phyloP scores from a whole-genome alignment of 306 rosid species.

The Quercus variabilis region DNA sequence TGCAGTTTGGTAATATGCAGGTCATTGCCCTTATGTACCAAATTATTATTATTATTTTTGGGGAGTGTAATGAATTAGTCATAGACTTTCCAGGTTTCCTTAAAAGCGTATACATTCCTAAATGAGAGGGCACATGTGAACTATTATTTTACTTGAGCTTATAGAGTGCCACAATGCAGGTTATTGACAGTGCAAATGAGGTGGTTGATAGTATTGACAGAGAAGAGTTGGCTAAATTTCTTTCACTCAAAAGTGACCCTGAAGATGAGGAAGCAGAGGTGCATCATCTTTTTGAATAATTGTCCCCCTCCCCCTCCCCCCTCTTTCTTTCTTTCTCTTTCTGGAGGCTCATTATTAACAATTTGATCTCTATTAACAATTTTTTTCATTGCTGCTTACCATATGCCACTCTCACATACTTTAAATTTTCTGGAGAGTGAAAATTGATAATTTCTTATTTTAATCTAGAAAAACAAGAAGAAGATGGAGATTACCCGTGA shows the following conservation, averaged over 20 bases:
- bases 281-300: not conserved
- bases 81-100: not conserved
- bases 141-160: not conserved
- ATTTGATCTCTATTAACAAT: not conserved
- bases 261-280: constrained; percentile 97
- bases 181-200: constrained; percentile 76
- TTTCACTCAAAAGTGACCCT: constrained; percentile 68
- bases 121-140: not conserved
- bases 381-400: not conserved
- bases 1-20: not conserved
- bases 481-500: constrained; percentile 83
- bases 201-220: constrained; percentile 71
- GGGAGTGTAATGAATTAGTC: not conserved
- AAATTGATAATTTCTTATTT: constrained; percentile 9
- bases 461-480: constrained; percentile 63
- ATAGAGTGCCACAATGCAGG: constrained; percentile 43
- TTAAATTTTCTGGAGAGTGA: constrained; percentile 3
- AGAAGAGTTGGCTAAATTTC: constrained; percentile 71
- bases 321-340: not conserved
- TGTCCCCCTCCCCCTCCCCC: not conserved
- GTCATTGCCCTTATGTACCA: not conserved
- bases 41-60: not conserved
- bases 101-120: not conserved
- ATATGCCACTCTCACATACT: constrained; percentile 6
- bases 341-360: not conserved